phyloP scores from a whole-genome alignment of 1,139 yeast species.

The Diutina mesorugosa region DNA sequence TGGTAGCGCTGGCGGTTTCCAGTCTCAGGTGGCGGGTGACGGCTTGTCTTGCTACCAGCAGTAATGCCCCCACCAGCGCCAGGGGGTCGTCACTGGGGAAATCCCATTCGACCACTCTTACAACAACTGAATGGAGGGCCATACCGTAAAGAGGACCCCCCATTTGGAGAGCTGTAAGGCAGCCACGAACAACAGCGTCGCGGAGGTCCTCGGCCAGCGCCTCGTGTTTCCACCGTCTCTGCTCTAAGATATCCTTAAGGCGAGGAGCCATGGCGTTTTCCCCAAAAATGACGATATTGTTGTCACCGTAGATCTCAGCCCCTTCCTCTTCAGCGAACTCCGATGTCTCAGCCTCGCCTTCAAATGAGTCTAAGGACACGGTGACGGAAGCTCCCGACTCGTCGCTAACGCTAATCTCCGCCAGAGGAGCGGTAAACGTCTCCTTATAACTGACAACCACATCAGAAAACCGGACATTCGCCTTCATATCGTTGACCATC shows the following conservation, averaged over 20 bases:
- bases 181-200: slow-evolving; percentile 43
- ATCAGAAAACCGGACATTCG: slow-evolving; percentile 66
- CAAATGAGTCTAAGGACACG: slow-evolving; percentile 40
- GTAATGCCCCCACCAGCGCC: slow-evolving; percentile 12
- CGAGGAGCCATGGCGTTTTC: slow-evolving; percentile 14
- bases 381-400: neutral
- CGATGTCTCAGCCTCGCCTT: slow-evolving; percentile 26
- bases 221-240: slow-evolving; percentile 40
- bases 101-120: slow-evolving; percentile 37
- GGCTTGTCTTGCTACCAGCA: slow-evolving; percentile 20
- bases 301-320: slow-evolving; percentile 20
- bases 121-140: slow-evolving; percentile 51
- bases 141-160: slow-evolving; percentile 63
- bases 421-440: slow-evolving; percentile 26
- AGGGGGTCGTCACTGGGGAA: slow-evolving; percentile 40
- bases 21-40: slow-evolving; percentile 14
- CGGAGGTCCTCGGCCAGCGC: slow-evolving; percentile 35
- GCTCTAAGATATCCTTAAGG: slow-evolving; percentile 16
- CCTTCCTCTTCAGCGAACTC: slow-evolving; percentile 26
- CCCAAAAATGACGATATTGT: slow-evolving; percentile 23
- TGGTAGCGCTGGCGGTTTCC: slow-evolving; percentile 20
- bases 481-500: slow-evolving; percentile 66
- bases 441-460: slow-evolving; percentile 88
- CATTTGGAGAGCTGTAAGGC: slow-evolving; percentile 59
- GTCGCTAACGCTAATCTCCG: neutral